phyloP scores from a whole-genome alignment of 306 rosid species.

The Corylus heterophylla region DNA sequence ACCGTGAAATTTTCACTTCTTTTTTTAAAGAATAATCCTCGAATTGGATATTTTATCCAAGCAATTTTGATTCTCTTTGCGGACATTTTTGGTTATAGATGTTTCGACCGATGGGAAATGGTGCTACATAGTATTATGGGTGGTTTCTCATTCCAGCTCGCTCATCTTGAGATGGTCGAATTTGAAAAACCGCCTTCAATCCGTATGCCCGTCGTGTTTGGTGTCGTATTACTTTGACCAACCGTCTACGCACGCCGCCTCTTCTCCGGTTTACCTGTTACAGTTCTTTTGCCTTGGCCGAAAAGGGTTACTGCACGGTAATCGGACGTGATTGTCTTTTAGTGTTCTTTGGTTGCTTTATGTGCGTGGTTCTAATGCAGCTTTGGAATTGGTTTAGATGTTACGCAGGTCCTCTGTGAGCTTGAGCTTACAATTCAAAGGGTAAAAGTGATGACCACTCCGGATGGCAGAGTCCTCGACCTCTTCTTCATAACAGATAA shows the following conservation, averaged over 20 bases:
- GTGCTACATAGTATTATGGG: slow-evolving; percentile 82
- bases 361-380: slow-evolving; percentile 22
- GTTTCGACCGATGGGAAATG: slow-evolving; percentile 76
- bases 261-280: slow-evolving; percentile 60
- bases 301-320: slow-evolving; percentile 72
- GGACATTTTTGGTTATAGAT: slow-evolving; percentile 37
- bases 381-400: slow-evolving; percentile 44
- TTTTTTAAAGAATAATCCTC: not conserved
- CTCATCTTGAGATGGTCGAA: slow-evolving; percentile 42
- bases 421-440: slow-evolving; percentile 73
- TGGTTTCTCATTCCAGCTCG: slow-evolving; percentile 46
- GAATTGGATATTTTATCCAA: not conserved
- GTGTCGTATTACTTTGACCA: slow-evolving; percentile 40
- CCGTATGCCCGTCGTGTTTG: slow-evolving; percentile 57
- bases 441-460: slow-evolving; percentile 80
- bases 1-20: not conserved
- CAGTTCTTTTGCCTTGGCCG: slow-evolving; percentile 63
- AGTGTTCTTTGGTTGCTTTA: slow-evolving; percentile 1
- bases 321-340: not conserved
- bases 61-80: not conserved
- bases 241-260: slow-evolving; percentile 29
- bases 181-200: slow-evolving; percentile 59
- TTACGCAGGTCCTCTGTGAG: slow-evolving; percentile 57
- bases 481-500: slow-evolving; percentile 79
- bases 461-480: slow-evolving; percentile 76